These are phyloP conservation scores for Microdochium trichocladiopsis DNA, from an alignment of 2,329 filamentous ascomycete genomes.

Conservation along the genomic window DNA sequence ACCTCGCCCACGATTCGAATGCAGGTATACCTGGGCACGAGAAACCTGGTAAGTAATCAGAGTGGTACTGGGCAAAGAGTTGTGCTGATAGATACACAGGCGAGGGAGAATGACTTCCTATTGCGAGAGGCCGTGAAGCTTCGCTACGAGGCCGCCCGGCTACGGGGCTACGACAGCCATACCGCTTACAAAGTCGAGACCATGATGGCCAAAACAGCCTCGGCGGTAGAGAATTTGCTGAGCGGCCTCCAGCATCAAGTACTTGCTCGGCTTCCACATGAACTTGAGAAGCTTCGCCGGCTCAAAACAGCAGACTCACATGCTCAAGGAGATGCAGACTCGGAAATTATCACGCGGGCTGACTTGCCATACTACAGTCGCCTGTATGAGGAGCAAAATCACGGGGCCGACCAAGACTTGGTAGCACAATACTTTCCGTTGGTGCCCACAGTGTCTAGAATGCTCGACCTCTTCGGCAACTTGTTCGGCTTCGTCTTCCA, in stretches of 20 bases:
- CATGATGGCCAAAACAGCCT: not conserved
- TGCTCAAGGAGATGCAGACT: not conserved
- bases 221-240: not conserved
- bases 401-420: conserved; percentile 39
- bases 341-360: not conserved
- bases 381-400: conserved; percentile 44
- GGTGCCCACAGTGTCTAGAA: conserved; percentile 39
- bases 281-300: not conserved
- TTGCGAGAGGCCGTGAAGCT: conserved; percentile 40
- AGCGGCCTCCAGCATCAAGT: not conserved
- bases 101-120: conserved; percentile 33
- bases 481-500: conserved; percentile 45
- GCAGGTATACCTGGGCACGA: not conserved
- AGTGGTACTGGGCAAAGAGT: not conserved
- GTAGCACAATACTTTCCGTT: conserved; percentile 44
- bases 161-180: conserved; percentile 38
- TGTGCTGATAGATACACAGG: not conserved
- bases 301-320: no score
- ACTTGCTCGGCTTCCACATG: not conserved
- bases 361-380: conserved; percentile 31
- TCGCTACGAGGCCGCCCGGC: conserved; percentile 40
- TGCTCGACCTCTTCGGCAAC: conserved; percentile 49
- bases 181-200: conserved; percentile 35
- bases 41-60: not conserved
- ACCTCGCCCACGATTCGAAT: not conserved